Base-by-base conservation (phyloP, 441 rosid genomes). In the Breynia disticha region DNA sequence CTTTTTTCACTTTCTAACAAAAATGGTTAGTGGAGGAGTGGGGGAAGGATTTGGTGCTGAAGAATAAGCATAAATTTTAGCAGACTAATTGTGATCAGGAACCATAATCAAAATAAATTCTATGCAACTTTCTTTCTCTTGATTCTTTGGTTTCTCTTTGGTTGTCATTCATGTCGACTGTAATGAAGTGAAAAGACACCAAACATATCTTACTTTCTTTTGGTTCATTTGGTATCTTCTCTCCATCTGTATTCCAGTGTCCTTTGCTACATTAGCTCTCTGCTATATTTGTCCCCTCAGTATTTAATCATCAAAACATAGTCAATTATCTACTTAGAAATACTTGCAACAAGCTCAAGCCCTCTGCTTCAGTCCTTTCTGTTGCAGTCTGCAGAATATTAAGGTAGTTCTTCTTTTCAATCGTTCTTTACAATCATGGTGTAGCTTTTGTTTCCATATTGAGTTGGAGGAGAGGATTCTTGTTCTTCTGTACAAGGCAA, bases 31-130 rank as follows among this genome's bases (percentile, higher is more conserved):
- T 43, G n/a, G n/a, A n/a, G 18, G 46, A 45, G 66, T 72, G 73
- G 67, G 18, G 32, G 57, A 60, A 61, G 60, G 72, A 72, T 65
- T 62, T 67, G 69, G 75, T 72, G 71, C 68, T 49, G 13, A 51
- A 59, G 80, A 72, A 72, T 70, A 69, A 67, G 64, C 62, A 64
- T 62, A 67, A 67, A 28, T 17, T 49, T 19, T 28, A 12, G 21
- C 17, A 44, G 38, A 57, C 52, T 59, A 71, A 67, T 50, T 56
- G 48, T 32, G 71, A 55, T 76, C 74, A 1, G 68, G 71, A 67
- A 43, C 81, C 59, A 56, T 54, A 56, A 70, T 57, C 49, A 18
- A 41, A 54, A 19, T 43, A 59, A 65, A 57, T 57, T 64, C 69
- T 54, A 44, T 43, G 9, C 44, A 46, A 32, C 50, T 56, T 45